phyloP scores from a whole-genome alignment of 345 rosid genomes.

The Anastatica hierochuntica region DNA sequence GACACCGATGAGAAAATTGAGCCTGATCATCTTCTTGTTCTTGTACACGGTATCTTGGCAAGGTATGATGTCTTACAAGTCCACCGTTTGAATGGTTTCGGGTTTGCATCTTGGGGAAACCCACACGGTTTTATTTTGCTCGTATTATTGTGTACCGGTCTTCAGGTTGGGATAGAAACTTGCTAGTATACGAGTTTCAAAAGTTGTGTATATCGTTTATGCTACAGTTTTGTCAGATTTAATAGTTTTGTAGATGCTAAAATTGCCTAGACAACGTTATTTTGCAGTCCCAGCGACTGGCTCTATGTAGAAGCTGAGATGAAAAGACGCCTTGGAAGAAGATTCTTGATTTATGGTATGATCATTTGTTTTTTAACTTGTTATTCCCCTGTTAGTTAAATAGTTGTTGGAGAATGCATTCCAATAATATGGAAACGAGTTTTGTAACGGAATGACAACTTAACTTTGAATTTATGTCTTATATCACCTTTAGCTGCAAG shows the following conservation, averaged over 20 bases:
- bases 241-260: too few relatives aligned
- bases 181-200: neutral
- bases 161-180: neutral
- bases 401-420: neutral
- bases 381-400: neutral
- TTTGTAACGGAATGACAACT: neutral
- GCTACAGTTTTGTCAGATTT: neutral
- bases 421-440: neutral
- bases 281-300: constrained; percentile 93
- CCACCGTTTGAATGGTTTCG: neutral
- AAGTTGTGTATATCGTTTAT: neutral
- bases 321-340: constrained; percentile 77
- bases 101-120: neutral
- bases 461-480: neutral
- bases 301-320: constrained; percentile 88
- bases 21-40: constrained; percentile 97
- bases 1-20: constrained; percentile 33
- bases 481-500: too few relatives aligned
- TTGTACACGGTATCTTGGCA: constrained; percentile 92
- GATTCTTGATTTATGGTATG: constrained; percentile 76
- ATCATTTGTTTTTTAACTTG: neutral
- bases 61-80: constrained; percentile 35
- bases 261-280: constrained; percentile 16
- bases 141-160: neutral
- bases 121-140: neutral